These are phyloP conservation scores for Russula earlei DNA, from an alignment of 768 basidiomycete genomes.

Conservation along the genomic window DNA sequence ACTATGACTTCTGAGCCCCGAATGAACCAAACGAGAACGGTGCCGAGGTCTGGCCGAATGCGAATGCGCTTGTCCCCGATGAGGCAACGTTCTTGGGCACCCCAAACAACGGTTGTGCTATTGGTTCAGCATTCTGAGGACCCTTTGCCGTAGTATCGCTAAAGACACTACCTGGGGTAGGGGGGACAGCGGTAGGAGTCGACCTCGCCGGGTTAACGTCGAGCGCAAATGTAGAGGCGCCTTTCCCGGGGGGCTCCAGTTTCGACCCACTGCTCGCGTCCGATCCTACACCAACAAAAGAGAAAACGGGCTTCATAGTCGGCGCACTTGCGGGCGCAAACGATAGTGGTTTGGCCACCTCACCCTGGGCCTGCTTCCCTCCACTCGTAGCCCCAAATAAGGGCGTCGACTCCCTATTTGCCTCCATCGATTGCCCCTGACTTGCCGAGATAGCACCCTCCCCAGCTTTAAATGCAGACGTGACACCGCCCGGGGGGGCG, in stretches of 20 bases:
- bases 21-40: slow-evolving; percentile 6
- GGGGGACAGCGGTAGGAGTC: slow-evolving; percentile 1
- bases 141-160: slow-evolving; percentile 2
- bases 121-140: not conserved
- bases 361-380: not conserved
- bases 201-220: not conserved
- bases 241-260: not conserved
- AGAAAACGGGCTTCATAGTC: not conserved
- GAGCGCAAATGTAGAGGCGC: not conserved
- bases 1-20: slow-evolving; percentile 13
- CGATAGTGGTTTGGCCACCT: not conserved
- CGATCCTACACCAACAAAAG: slow-evolving; percentile 1
- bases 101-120: slow-evolving; percentile 8
- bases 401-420: not conserved
- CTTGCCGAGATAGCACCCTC: not conserved
- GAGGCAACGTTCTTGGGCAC: slow-evolving; percentile 3
- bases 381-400: not conserved
- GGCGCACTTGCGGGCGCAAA: not conserved
- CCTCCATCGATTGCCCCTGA: not conserved
- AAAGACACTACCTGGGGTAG: slow-evolving; percentile 14
- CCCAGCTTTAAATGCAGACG: not conserved
- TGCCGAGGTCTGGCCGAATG: not conserved
- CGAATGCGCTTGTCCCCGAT: not conserved
- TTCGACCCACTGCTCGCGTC: not conserved
- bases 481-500: not conserved